Base-by-base conservation (phyloP, 192 early-diverging fungal species). In the Allomyces arbusculus region DNA sequence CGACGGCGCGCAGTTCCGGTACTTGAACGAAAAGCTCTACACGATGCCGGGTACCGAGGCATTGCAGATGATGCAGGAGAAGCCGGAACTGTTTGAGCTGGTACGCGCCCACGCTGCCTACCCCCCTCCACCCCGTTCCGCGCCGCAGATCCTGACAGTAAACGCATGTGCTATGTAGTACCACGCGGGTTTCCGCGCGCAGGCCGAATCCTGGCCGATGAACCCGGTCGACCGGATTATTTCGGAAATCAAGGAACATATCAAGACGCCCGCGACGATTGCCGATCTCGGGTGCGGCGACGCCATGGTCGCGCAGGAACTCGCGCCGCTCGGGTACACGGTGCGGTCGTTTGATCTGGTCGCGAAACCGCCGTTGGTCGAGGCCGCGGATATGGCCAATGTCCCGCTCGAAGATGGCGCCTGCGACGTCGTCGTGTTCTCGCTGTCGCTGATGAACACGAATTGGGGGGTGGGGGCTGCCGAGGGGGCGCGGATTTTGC, bases 261-360 rank as follows among this genome's bases (percentile, higher is more conserved):
- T 82, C 61, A 74, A 76, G 67, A 69, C 70, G 26, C 79, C 76
- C 3, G 80, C 86, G 4, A 58, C 16, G 16, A 74, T 98, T 58
- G 93, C 88, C 1, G 95, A 99, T 77, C 76, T 99, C 73, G 95
- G 95, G 20, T 99, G 95, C 68, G 95, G 95, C 24, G 95, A 95
- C 71, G 95, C 91, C 14, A 85, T 83, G 73, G 79, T 99, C 69
- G 89, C 89, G 1, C 80, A 82, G 58, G 73, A 75, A 19, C 75
- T 90, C 4, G 50, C 4, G 16, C 74, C 82, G 50, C 75, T 78
- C 33, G 72, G 77, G 66, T 78, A 83, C 69, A 80, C 85, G 9
- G 80, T 91, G 26, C 79, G 89, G 65, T 91, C 89, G 40, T 97
- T 94, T 76, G 94, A 97, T 75, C 75, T 97, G 65, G 83, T 91